Evolutionary conservation across 257 asterid species (phyloP).

Genomic region (Nicotiana attenuata): DNA sequence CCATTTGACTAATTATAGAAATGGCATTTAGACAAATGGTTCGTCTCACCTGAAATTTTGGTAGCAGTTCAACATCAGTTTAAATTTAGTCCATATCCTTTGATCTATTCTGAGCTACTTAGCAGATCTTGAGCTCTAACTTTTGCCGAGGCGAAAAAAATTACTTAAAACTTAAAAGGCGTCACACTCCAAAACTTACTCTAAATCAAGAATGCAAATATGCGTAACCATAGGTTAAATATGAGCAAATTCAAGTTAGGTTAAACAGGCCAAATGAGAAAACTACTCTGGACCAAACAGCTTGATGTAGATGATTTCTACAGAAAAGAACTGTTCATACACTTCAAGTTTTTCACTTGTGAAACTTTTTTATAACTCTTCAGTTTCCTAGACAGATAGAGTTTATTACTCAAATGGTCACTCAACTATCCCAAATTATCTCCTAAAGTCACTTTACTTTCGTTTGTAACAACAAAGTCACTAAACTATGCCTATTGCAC

Average conservation of each 20-base stretch:
- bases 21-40: neutral
- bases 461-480: too few species aligned
- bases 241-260: neutral
- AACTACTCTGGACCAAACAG: neutral
- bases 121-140: neutral
- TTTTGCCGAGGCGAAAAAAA: neutral
- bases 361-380: too few species aligned
- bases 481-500: too few species aligned
- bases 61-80: constrained; percentile 1
- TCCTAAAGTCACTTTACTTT: too few species aligned
- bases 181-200: neutral
- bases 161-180: neutral
- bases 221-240: neutral
- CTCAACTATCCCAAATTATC: too few species aligned
- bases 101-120: neutral
- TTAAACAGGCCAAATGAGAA: neutral
- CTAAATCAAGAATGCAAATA: neutral
- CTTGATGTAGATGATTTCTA: neutral
- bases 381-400: too few species aligned
- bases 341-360: too few species aligned
- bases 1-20: neutral
- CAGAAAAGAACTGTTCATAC: too few species aligned
- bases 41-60: neutral
- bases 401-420: too few species aligned
- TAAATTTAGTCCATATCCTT: neutral